Evolutionary conservation across 768 basidiomycete species (phyloP), one percentile per base, ranked within the genome.

Genomic region (Chalciporus sphaerocephalus): DNA sequence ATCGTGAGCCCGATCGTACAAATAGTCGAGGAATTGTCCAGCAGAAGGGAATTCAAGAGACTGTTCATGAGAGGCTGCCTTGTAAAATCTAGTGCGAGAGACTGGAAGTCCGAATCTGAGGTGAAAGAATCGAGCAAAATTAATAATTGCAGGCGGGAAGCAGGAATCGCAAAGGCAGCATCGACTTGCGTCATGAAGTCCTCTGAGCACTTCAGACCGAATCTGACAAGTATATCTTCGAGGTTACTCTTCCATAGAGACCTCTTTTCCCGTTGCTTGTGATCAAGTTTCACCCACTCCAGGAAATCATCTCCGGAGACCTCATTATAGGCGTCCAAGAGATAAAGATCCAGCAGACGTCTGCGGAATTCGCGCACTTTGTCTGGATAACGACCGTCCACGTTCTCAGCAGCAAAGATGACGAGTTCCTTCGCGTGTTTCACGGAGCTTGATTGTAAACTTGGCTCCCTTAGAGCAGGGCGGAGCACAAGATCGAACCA

Each of bases 401-500:
- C 73, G 30, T 67, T 61, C 56, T 75, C 70, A 9, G 88, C 67
- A 9, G 85, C 84, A 28, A 73, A 72, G 20, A 85, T 65, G 52
- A 90, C 74, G 18, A 92, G 74, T 28, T 85, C 83, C 63, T 85
- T 87, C 22, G 87, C 89, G 57, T 85, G 71, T 40, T 75, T 73
- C 16, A 81, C 72, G 5, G 83, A 74, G 18, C 68, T 53, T 0
- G 74, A 76, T 3, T 85, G 71, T 16, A 92, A 68, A 52, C 74
- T 80, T 28, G 87, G 82, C 60, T 89, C 83, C 38, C 86, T 81
- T 43, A 92, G 71, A 22, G 87, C 85, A 20, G 86, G 84, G 25
- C 89, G 81, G 3, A 92, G 71, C 21, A 87, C 73, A 25, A 86
- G 74, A 60, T 92, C 87, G 62, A 88, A 92, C 90, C 90, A 92